Evolutionary conservation across 2,329 filamentous ascomycete species (phyloP), one percentile per base, ranked within the genome.

Genomic region (Fusarium musae): DNA sequence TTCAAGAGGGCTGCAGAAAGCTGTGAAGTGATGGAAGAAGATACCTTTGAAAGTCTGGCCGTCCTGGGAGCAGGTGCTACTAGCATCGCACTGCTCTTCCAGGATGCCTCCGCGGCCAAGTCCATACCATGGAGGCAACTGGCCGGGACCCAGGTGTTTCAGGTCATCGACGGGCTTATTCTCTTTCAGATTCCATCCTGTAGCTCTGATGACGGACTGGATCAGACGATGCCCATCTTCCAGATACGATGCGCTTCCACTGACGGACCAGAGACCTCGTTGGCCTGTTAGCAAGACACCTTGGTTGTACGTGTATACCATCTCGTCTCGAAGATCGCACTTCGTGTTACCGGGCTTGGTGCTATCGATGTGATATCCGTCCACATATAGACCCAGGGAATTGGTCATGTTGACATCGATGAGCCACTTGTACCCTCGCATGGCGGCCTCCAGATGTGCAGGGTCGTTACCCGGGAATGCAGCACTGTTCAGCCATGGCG

Each of bases 291-390:
- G 88, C 2, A 98, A 78, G 8, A 98, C 94, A 28, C 95, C 96
- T 82, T 98, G 96, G 82, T 98, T 98, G 84, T 98, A 98, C 0
- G 95, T 97, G 82, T 95, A 97, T 13, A 97, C 92, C 91, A 95
- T 96, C 75, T 95, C 90, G 81, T 97, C 93, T 54, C 95, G 89
- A 56, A 89, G 81, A 79, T 98, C 93, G 80, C 96, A 98, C 71
- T 89, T 87, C 1, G 89, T 91, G 63, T 93, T 94, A 56, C 91
- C 90, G 32, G 86, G 87, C 66, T 87, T 87, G 11, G 84, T 83
- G 63, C 90, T 88, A 32, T 85, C 83, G 77, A 98, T 92, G 81
- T 98, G 96, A 79, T 94, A 98, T 16, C 96, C 96, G 77, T 98
- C 96, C 1, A 91, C 90, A 79, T 93, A 97, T 2, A 98, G 84